Evolutionary conservation across 768 basidiomycete genomes (phyloP), one percentile per base, ranked within the genome.

Genomic region (Lepiota brunneoincarnata): DNA sequence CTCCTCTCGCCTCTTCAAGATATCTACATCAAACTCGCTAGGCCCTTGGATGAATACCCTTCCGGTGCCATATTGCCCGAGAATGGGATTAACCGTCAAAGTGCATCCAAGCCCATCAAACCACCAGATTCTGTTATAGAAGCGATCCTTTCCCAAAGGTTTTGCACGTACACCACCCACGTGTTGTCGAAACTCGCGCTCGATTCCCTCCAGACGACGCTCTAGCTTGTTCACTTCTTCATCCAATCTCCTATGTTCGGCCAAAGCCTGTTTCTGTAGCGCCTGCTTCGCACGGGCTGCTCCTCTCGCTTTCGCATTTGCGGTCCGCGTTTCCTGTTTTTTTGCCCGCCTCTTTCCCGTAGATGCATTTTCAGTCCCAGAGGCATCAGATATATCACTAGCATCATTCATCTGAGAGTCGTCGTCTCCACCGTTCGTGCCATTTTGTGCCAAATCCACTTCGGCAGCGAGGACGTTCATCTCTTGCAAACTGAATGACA

Each of bases 51-150:
- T 70, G 67, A 98, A 97, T 44, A 99, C 64, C 49, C 96, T 76
- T 4, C 94, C 97, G 17, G 93, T 86, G 9, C 93, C 93, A 63
- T 92, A 96, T 67, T 87, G 80, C 35, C 53, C 53, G 35, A 54
- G 53, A 24, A 46, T 38, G 6, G 45, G 53, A 24, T 87, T 81
- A 24, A 84, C 80, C 49, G 96, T 71, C 41, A 87, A 85, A 43
- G 86, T 87, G 4, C 87, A 85, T 6, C 96, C 96, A 78, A 94
- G 82, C 9, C 96, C 96, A 69, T 99, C 96, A 66, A 98, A 92
- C 96, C 96, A 99, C 96, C 96, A 99, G 55, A 97, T 77, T 28
- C 91, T 84, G 66, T 97, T 96, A 64, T 91, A 89, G 70, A 98
- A 99, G 49, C 97, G 80, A 66, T 99, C 97, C 58, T 82, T 80